Percentiles rank a stretch among this genome's conserved stretches.
phyloP scores from a whole-genome alignment of 257 asterid species.

The Solanum appendiculatum region DNA sequence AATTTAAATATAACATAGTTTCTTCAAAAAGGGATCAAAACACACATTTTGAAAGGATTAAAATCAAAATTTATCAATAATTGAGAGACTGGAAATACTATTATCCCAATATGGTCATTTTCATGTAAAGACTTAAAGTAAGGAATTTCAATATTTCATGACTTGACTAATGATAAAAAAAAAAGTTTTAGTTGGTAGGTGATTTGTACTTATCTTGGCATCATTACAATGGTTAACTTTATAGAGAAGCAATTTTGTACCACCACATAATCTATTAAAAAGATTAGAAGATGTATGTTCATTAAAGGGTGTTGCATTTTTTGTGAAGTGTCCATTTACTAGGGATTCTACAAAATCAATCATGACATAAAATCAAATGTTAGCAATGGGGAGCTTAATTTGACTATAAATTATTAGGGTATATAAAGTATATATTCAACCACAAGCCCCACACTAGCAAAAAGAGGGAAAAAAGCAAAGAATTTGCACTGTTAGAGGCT shows the following conservation, averaged over 20 bases:
- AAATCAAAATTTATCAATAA: background rate
- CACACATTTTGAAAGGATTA: background rate
- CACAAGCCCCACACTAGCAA: background rate
- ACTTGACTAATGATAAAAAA: background rate
- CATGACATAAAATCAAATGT: background rate
- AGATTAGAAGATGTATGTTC: background rate
- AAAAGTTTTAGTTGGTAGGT: conserved; percentile 9
- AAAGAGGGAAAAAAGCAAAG: background rate
- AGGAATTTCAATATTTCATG: background rate
- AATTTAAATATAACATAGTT: background rate
- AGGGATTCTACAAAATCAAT: background rate
- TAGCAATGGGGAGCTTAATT: background rate
- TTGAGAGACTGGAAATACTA: background rate
- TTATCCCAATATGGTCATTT: conserved; percentile 6
- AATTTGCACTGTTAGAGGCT: background rate
- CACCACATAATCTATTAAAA: background rate
- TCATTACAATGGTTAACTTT: conserved; percentile 8
- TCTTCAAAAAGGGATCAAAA: background rate
- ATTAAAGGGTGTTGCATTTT: background rate
- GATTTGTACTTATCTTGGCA: background rate
- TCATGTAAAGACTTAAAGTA: conserved; percentile 1
- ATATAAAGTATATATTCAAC: background rate
- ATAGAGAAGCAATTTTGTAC: background rate
- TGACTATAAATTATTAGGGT: background rate
- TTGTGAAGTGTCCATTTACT: background rate